A percentile compares a stretch with the other conserved stretches of the same genome.
Conservation (phyloP, 139 green algal species). For the Astrephomene gubernaculifera region DNA sequence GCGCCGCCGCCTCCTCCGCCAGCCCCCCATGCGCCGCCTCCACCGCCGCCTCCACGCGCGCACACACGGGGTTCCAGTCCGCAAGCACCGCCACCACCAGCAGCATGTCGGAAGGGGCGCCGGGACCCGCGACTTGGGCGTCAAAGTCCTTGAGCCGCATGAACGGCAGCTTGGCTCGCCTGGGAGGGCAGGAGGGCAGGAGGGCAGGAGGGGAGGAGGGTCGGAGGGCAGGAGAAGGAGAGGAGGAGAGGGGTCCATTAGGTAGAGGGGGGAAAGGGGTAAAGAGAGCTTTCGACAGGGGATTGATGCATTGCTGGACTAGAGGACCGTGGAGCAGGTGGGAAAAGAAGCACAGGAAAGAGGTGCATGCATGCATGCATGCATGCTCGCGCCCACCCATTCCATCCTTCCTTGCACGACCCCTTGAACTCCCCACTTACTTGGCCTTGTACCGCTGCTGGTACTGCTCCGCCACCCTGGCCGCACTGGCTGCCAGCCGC, state of each 20-base stretch:
- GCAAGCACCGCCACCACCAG: constrained; percentile 53
- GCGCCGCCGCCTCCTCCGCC: constrained; percentile 36
- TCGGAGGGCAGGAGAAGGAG: too few relatives aligned
- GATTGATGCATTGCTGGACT: too few relatives aligned
- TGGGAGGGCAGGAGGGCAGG: too few relatives aligned
- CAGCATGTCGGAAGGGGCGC: constrained; percentile 38
- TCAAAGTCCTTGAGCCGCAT: constrained; percentile 33
- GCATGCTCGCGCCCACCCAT: not conserved
- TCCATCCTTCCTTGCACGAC: not conserved
- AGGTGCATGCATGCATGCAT: too few relatives aligned
- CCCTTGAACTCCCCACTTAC: not conserved
- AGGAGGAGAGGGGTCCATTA: too few relatives aligned
- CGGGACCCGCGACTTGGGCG: not conserved
- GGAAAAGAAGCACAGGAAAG: too few relatives aligned
- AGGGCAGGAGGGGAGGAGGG: too few relatives aligned
- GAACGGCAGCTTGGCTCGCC: constrained; percentile 29
- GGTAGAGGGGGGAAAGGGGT: too few relatives aligned
- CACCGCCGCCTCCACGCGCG: constrained; percentile 44
- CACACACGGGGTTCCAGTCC: constrained; percentile 62
- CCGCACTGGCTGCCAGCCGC: not conserved
- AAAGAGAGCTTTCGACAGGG: too few relatives aligned
- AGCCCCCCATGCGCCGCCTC: constrained; percentile 47
- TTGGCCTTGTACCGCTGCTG: constrained; percentile 11
- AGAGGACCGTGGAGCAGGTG: too few relatives aligned
- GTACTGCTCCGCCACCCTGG: not conserved